These are phyloP conservation scores for Cardamine resedifolia DNA, from an alignment of 345 rosid genomes.

Conservation along the genomic window DNA sequence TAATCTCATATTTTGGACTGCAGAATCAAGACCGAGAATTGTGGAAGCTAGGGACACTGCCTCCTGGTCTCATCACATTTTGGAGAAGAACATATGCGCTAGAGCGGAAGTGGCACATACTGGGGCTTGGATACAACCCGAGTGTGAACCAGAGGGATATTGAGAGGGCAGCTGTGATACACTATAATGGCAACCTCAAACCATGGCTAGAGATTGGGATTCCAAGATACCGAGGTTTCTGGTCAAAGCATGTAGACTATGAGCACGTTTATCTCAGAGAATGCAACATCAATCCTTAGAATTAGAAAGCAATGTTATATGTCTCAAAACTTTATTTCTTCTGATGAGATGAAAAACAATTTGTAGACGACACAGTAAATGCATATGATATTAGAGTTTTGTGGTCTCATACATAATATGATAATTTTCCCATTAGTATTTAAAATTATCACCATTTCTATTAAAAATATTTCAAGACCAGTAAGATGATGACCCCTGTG, in stretches of 20 bases:
- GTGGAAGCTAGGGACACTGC: slow-evolving; percentile 86
- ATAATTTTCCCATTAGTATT: too few species aligned
- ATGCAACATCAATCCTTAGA: slow-evolving; percentile 74
- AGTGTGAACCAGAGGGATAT: slow-evolving; percentile 66
- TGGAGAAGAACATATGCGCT: slow-evolving; percentile 64
- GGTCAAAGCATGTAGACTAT: slow-evolving; percentile 66
- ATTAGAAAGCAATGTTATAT: slow-evolving; percentile 25
- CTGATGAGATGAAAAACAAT: slow-evolving; percentile 20
- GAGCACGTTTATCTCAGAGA: slow-evolving; percentile 56
- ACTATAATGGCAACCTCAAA: slow-evolving; percentile 81
- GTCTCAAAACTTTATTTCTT: not conserved
- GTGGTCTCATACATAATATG: too few species aligned
- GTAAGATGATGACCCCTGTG: too few species aligned
- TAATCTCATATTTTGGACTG: slow-evolving; percentile 19
- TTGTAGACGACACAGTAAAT: slow-evolving; percentile 29
- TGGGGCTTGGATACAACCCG: slow-evolving; percentile 89
- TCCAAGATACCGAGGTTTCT: slow-evolving; percentile 52
- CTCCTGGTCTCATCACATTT: slow-evolving; percentile 87
- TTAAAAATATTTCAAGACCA: too few species aligned
- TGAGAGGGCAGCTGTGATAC: slow-evolving; percentile 71
- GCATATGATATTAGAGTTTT: too few species aligned
- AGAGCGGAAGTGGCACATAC: slow-evolving; percentile 67
- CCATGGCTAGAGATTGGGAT: slow-evolving; percentile 89
- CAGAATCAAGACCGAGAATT: slow-evolving; percentile 73
- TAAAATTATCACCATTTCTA: too few species aligned